These are phyloP conservation scores for Bipolaris gigantea DNA, from an alignment of 2,329 filamentous ascomycete genomes.

Conservation along the genomic window DNA sequence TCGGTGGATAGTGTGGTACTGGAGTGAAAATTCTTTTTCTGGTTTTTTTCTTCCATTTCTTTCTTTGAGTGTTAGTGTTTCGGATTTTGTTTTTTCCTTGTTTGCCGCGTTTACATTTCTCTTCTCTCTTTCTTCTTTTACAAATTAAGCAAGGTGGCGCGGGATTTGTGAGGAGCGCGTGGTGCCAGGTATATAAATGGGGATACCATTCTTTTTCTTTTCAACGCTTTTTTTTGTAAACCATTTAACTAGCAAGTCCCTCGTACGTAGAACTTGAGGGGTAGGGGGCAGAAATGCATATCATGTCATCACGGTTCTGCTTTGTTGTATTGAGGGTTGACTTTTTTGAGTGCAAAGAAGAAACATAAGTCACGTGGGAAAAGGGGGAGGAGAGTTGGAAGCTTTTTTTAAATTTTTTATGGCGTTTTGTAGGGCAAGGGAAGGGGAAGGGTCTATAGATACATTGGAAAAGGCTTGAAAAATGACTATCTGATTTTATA, in stretches of 20 bases:
- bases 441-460: neutral
- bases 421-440: neutral
- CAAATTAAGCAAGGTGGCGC: too few relatives aligned
- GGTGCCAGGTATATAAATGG: neutral
- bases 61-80: neutral
- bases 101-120: neutral
- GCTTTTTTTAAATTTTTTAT: too few relatives aligned
- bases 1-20: conserved; percentile 3
- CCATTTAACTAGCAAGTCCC: neutral
- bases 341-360: too few relatives aligned
- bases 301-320: too few relatives aligned
- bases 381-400: too few relatives aligned
- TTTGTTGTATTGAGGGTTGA: too few relatives aligned
- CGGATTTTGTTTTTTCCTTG: neutral
- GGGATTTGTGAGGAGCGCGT: too few relatives aligned
- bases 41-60: neutral
- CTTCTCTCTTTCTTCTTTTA: too few relatives aligned
- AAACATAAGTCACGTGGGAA: too few relatives aligned
- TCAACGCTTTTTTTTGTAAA: neutral
- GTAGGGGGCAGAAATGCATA: too few relatives aligned
- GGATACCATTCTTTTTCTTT: neutral
- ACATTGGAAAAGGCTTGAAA: too few relatives aligned
- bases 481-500: too few relatives aligned
- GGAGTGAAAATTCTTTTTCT: neutral
- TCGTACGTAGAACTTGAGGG: neutral